phyloP scores from a whole-genome alignment of 176 grass and related monocot genomes.

The Metroxylon sagu region DNA sequence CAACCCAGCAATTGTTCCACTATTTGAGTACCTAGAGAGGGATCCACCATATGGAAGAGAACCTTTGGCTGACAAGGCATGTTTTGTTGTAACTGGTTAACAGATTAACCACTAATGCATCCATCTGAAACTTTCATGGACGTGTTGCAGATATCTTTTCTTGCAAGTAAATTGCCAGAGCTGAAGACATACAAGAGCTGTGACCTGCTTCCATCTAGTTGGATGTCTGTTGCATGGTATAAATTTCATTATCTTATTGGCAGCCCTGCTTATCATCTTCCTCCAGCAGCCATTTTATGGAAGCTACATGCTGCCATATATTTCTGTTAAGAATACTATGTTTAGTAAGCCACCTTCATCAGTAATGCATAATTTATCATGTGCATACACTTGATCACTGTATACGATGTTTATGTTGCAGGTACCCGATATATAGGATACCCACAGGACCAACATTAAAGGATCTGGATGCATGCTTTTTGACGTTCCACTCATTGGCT shows the following conservation, averaged over 20 bases:
- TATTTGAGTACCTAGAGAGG: slow-evolving; percentile 77
- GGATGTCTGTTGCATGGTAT: slow-evolving; percentile 99
- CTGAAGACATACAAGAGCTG: slow-evolving; percentile 86
- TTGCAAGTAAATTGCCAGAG: slow-evolving; percentile 68
- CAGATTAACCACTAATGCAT: background rate
- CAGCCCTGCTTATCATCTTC: background rate
- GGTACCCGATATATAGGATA: slow-evolving; percentile 99
- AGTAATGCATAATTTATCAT: no score
- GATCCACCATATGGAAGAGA: slow-evolving; percentile 81
- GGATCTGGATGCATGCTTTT: slow-evolving; percentile 96
- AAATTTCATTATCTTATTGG: background rate
- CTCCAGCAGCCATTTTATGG: background rate
- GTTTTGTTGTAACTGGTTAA: background rate
- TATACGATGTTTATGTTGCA: slow-evolving; percentile 29
- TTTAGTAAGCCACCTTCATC: background rate
- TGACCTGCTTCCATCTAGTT: slow-evolving; percentile 73
- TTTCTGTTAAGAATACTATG: background rate
- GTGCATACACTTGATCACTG: no score
- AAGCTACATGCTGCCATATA: background rate
- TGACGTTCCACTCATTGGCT: slow-evolving; percentile 83
- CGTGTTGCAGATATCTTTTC: slow-evolving; percentile 57
- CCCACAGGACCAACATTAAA: slow-evolving; percentile 91
- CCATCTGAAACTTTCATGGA: background rate
- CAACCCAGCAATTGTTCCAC: slow-evolving; percentile 28
- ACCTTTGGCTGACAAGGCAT: slow-evolving; percentile 87